Evolutionary conservation across 139 green algal genomes (phyloP), one percentile per base, ranked within the genome.

Genomic region (Coelastrella sp.): DNA sequence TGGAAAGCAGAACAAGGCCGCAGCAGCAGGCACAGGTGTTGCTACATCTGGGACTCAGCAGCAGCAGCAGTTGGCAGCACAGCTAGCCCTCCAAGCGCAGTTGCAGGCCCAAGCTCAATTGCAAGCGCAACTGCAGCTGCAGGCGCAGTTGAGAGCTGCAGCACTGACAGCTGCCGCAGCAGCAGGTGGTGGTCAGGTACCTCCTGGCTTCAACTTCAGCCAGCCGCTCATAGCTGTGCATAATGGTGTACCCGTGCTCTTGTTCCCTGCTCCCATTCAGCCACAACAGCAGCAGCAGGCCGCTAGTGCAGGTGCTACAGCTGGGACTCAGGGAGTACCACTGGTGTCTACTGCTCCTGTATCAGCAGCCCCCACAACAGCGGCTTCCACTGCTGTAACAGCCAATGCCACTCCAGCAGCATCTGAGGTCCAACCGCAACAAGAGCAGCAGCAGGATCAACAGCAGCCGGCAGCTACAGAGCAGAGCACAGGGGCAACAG

Each of bases 221-320:
- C 40, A 43, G 35, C 48, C 48, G 8, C 51, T 63, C 17, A 63
- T 82, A 25, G 53, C 48, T n/a, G 37, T 82, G 35, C 75, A 82
- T 35, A 82, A 82, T 30, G 75, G 75, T 32, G 75, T 82, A 35
- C 75, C 75, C 37, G 75, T 82, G 35, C 75, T 82, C 6, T 21
- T 82, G 25, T 82, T 57, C 53, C 50, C 75, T 79, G 69, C 69
- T 40, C 69, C 69, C 17, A 79, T 79, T 13, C 67, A 76, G 69
- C 69, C 69, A 25, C 41, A 60, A n/a, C 69, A 79, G 41, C 69
- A 79, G 41, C 69, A 79, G 69, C 35, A 27, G 67, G 35, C 67
- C 13, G 67, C 67, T 19, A 25, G 32, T 43, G 53, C 75, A 53
- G 75, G 32, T 17, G 53, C 7, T 38, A 53, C 75, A 69, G 75